Conservation (phyloP, 768 basidiomycete genomes). For the Glaciozyma antarctica region DNA sequence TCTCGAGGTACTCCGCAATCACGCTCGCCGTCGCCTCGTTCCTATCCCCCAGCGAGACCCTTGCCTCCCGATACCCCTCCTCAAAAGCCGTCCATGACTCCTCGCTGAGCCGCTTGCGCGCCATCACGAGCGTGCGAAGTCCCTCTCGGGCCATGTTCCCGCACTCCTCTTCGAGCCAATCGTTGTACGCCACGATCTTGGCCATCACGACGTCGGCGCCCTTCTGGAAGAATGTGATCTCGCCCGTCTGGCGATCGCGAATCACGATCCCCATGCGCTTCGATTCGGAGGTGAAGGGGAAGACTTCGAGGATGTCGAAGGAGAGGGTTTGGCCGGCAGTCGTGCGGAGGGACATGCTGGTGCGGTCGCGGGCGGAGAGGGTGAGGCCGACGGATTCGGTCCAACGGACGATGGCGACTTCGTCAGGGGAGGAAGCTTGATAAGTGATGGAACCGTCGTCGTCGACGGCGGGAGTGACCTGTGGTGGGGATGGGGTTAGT, state of each 20-base stretch:
- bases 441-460: constrained; percentile 93
- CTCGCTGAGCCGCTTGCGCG: constrained; percentile 60
- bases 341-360: constrained; percentile 71
- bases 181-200: constrained; percentile 85
- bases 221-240: constrained; percentile 85
- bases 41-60: constrained; percentile 60
- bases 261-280: constrained; percentile 99
- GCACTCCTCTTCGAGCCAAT: constrained; percentile 98
- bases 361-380: constrained; percentile 78
- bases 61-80: constrained; percentile 61
- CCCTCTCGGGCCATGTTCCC: constrained; percentile 98
- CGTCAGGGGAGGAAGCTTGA: constrained; percentile 96
- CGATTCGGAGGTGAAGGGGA: constrained; percentile 96
- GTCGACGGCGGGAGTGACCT: constrained; percentile 82
- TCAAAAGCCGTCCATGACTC: constrained; percentile 69
- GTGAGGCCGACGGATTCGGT: constrained; percentile 89
- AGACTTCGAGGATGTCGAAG: constrained; percentile 85
- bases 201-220: constrained; percentile 99
- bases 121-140: constrained; percentile 85
- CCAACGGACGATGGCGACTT: constrained; percentile 97
- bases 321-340: constrained; percentile 55
- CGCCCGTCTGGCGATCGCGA: constrained; percentile 61
- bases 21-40: constrained; percentile 71
- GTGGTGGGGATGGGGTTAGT: constrained; percentile 10
- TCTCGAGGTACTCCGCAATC: constrained; percentile 67